Evolutionary conservation across 2,329 filamentous ascomycete species (phyloP).

Genomic region (Didymosphaeria variabile): DNA sequence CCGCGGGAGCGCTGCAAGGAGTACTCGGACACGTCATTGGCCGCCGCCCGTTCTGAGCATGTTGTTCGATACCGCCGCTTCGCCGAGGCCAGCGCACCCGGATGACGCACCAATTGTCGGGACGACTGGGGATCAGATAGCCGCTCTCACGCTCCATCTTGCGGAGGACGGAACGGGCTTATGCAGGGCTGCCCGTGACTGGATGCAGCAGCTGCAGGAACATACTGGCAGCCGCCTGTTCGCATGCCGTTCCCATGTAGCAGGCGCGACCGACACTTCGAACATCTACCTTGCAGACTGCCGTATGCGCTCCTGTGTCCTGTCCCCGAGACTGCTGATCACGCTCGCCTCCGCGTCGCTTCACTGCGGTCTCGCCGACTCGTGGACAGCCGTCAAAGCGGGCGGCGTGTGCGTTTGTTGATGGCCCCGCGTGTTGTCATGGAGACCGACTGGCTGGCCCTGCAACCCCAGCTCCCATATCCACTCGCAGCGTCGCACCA

Average conservation of each 20-base stretch:
- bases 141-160: constrained; percentile 12
- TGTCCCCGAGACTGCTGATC: not conserved
- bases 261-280: not conserved
- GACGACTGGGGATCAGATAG: constrained; percentile 15
- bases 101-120: constrained; percentile 22
- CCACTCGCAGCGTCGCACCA: constrained; percentile 23
- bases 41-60: not conserved
- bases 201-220: constrained; percentile 23
- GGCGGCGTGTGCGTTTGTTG: constrained; percentile 41
- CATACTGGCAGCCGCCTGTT: constrained; percentile 10
- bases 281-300: not conserved
- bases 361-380: constrained; percentile 11
- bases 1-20: not conserved
- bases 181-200: constrained; percentile 28
- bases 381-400: constrained; percentile 21
- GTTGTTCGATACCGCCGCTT: constrained; percentile 17
- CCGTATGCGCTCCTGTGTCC: not conserved
- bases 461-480: constrained; percentile 28
- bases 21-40: not conserved
- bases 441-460: constrained; percentile 30
- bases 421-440: constrained; percentile 34
- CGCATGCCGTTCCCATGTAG: not conserved
- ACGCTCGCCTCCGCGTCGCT: constrained; percentile 6
- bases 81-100: not conserved
- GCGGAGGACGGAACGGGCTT: constrained; percentile 16